These are phyloP conservation scores for Cytospora leucostoma DNA, from an alignment of 2,329 filamentous ascomycete genomes.

Conservation along the genomic window DNA sequence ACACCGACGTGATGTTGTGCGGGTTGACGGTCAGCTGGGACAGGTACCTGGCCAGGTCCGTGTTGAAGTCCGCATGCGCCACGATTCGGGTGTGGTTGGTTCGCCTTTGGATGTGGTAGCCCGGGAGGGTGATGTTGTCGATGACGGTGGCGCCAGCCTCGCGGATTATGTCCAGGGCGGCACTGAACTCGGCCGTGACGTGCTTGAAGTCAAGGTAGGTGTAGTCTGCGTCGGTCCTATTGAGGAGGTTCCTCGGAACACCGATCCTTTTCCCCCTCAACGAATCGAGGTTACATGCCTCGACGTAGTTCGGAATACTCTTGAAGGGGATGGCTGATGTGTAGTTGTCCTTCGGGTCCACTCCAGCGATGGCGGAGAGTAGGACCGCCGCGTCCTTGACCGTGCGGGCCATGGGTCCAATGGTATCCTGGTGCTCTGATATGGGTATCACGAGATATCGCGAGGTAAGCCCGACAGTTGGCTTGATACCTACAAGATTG, in stretches of 20 bases:
- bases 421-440: conserved; percentile 63
- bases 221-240: conserved; percentile 30
- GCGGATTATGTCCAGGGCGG: conserved; percentile 51
- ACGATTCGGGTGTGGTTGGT: conserved; percentile 37
- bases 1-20: conserved; percentile 52
- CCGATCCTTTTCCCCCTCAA: conserved; percentile 62
- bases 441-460: conserved; percentile 67
- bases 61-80: conserved; percentile 61
- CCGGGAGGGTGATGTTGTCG: conserved; percentile 48
- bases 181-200: conserved; percentile 52
- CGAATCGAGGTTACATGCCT: conserved; percentile 54
- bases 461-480: conserved; percentile 63
- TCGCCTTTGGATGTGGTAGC: conserved; percentile 44
- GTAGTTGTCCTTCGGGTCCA: conserved; percentile 53
- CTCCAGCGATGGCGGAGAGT: conserved; percentile 48
- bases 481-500: conserved; percentile 69
- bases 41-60: conserved; percentile 59
- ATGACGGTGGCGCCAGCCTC: conserved; percentile 61
- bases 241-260: conserved; percentile 61
- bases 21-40: conserved; percentile 59
- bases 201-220: conserved; percentile 18
- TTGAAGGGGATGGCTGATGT: conserved; percentile 45
- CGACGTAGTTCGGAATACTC: conserved; percentile 58
- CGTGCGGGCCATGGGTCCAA: conserved; percentile 65
- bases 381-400: conserved; percentile 40